Evolutionary conservation across 2,329 filamentous ascomycete genomes (phyloP).

Genomic region (Aspergillus sojae): DNA sequence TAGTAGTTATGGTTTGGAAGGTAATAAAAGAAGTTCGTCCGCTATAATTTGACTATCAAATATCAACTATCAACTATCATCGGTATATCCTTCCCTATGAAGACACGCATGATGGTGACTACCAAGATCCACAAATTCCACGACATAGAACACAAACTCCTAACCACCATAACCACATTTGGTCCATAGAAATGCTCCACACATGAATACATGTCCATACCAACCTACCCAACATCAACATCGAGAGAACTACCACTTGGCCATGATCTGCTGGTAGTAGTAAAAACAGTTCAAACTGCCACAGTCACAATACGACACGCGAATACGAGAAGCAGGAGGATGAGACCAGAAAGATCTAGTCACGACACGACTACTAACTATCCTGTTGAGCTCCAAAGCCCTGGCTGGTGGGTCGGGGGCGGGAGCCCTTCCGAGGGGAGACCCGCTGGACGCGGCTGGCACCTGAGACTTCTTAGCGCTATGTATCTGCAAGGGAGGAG

Average conservation of each 20-base stretch:
- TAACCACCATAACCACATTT: neutral
- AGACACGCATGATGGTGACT: too few relatives aligned
- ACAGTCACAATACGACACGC: neutral
- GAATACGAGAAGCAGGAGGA: neutral
- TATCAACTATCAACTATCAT: too few relatives aligned
- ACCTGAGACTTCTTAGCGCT: neutral
- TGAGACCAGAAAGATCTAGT: neutral
- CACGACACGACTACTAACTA: neutral
- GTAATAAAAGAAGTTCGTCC: too few relatives aligned
- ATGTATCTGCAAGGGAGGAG: neutral
- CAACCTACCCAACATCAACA: neutral
- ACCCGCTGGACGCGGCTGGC: neutral
- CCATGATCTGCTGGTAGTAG: neutral
- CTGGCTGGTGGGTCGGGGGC: neutral
- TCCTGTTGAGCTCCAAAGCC: neutral
- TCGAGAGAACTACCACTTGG: neutral
- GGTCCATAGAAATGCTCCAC: neutral
- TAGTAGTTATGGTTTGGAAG: neutral
- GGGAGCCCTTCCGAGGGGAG: neutral
- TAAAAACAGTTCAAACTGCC: neutral
- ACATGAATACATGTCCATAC: neutral
- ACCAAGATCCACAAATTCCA: too few relatives aligned
- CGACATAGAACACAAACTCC: neutral
- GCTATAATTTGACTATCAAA: too few relatives aligned
- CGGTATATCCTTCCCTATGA: too few relatives aligned